Evolutionary conservation across 805 yeast species (phyloP), one percentile per base, ranked within the genome.

Genomic region (Nakazawaea anatomiae): DNA sequence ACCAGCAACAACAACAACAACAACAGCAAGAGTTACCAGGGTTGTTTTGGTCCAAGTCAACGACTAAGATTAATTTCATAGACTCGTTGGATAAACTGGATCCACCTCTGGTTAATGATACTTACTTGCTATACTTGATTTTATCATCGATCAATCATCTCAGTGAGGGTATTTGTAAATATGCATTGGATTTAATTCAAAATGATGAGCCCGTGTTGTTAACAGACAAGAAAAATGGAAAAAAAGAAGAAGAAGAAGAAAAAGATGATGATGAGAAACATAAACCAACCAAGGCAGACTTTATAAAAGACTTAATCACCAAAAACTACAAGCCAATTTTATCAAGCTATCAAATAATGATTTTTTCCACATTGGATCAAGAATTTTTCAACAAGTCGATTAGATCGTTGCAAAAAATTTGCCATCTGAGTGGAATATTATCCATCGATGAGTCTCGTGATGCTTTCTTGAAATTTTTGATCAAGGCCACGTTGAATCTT

Each of bases 371-470:
- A 5, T 66, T 88, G 60, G 96, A 89, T 58, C 73, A 76, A 50
- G 92, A 87, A 14, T 60, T 82, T 25, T 91, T 87, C 63, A 86
- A 86, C 51, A 67, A 72, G 8, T 60, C 85, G 3, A 80, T 90
- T 2, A 71, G 96, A 39, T 77, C 95, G 0, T 73, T 88, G 6
- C 97, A 92, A 63, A 83, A 85, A 55, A 72, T 88, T 46, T 81
- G 96, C 6, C 96, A 89, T 62, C 81, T 91, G 0, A 77, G 91
- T 0, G 97, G 97, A 0, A 68, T 89, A 12, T 65, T 90, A n/a
- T 83, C 81, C 0, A 61, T 86, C 10, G 60, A 64, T 1, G 70
- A 69, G 0, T 71, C 84, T 27, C 70, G 96, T 46, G 87, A 89
- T 58, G 77, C 79, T 8, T 76, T 79, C 31, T 55, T 82, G 44